These are phyloP conservation scores for Quercus dentata DNA, from an alignment of 306 rosid genomes.

Conservation along the genomic window DNA sequence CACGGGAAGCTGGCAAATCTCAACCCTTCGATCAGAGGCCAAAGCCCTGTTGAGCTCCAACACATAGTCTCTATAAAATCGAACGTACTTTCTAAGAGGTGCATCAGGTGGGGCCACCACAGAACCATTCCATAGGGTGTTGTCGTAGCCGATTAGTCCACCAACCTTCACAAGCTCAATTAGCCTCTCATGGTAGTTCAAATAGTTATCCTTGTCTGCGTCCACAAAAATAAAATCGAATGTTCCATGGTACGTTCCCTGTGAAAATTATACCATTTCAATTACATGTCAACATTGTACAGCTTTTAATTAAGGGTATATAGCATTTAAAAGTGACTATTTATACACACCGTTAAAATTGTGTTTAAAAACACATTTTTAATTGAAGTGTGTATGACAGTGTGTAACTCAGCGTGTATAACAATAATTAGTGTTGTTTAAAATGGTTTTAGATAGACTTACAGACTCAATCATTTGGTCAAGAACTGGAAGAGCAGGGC, in stretches of 20 bases:
- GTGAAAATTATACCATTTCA: background rate
- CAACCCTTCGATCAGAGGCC: slow-evolving; percentile 79
- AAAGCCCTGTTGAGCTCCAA: slow-evolving; percentile 80
- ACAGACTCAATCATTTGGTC: slow-evolving; percentile 65
- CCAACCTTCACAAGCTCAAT: slow-evolving; percentile 81
- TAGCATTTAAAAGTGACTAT: too few species aligned
- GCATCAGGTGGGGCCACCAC: slow-evolving; percentile 92
- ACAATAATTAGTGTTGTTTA: too few species aligned
- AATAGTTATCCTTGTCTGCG: slow-evolving; percentile 86
- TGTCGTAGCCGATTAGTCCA: slow-evolving; percentile 86
- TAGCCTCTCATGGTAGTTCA: slow-evolving; percentile 84
- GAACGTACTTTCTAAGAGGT: slow-evolving; percentile 75
- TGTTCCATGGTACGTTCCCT: slow-evolving; percentile 69
- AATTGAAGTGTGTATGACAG: too few species aligned
- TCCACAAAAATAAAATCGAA: slow-evolving; percentile 84
- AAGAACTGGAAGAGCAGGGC: slow-evolving; percentile 93
- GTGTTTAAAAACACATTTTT: too few species aligned
- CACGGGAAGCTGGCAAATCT: slow-evolving; percentile 82
- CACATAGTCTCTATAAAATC: slow-evolving; percentile 80
- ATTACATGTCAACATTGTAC: too few species aligned
- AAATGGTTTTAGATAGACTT: background rate
- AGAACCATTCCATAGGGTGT: slow-evolving; percentile 91
- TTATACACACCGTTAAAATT: too few species aligned
- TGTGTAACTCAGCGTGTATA: too few species aligned
- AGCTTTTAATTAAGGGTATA: too few species aligned